Evolutionary conservation across 768 basidiomycete genomes (phyloP).

Genomic region (Naganishia kalamii): DNA sequence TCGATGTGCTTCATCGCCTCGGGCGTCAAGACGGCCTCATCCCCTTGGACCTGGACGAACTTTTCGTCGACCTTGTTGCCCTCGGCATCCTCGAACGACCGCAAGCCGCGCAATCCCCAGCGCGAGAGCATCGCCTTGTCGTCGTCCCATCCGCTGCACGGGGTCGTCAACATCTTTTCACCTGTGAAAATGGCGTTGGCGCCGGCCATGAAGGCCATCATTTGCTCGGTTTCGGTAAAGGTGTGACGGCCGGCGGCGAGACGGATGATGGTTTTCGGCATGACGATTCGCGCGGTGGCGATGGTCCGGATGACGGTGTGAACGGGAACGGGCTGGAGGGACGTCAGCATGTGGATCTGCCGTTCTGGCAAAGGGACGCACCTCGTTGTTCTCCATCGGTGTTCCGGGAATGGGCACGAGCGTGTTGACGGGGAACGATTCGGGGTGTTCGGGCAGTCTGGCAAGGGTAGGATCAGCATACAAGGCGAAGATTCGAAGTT

Average conservation of each 20-base stretch:
- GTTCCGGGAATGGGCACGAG: constrained; percentile 93
- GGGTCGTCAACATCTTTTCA: constrained; percentile 93
- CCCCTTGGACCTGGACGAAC: constrained; percentile 15
- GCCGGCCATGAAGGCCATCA: constrained; percentile 92
- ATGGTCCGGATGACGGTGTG: constrained; percentile 86
- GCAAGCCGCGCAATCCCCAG: constrained; percentile 89
- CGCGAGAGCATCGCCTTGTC: constrained; percentile 90
- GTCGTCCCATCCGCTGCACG: constrained; percentile 97
- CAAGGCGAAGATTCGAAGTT: not conserved
- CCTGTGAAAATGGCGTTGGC: constrained; percentile 99
- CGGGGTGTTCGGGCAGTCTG: constrained; percentile 93
- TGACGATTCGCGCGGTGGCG: constrained; percentile 84
- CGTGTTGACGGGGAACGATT: constrained; percentile 97
- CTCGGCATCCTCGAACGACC: constrained; percentile 68
- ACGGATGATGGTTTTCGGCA: constrained; percentile 88
- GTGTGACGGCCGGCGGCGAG: constrained; percentile 89
- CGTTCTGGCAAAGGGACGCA: constrained; percentile 40
- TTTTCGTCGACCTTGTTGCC: constrained; percentile 23
- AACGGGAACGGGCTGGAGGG: constrained; percentile 63
- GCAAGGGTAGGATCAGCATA: constrained; percentile 1
- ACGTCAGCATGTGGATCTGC: not conserved
- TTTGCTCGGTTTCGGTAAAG: constrained; percentile 82
- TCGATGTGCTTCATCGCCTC: constrained; percentile 11
- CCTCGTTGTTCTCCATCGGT: constrained; percentile 84
- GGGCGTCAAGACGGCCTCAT: constrained; percentile 12